Evolutionary conservation across 2,329 filamentous ascomycete genomes (phyloP).

Genomic region (Calonectria crousiana): DNA sequence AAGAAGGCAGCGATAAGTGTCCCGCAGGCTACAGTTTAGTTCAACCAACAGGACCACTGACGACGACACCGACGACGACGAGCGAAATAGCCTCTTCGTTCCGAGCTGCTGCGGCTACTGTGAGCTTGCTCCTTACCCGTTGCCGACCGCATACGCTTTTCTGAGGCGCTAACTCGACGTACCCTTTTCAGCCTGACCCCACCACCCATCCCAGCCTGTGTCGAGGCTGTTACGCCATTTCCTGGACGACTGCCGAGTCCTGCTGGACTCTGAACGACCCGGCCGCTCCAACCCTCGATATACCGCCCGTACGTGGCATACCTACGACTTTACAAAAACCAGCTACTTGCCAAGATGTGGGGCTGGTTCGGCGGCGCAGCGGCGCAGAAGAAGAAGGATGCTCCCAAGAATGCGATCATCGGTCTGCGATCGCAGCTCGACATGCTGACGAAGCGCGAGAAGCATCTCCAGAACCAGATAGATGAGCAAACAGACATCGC

Average conservation of each 20-base stretch:
- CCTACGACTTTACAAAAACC: slow-evolving; percentile 13
- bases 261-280: slow-evolving; percentile 28
- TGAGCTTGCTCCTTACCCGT: slow-evolving; percentile 12
- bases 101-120: background rate
- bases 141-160: background rate
- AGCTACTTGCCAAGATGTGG: slow-evolving; percentile 67
- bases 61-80: slow-evolving; percentile 35
- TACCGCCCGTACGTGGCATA: background rate
- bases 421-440: slow-evolving; percentile 89
- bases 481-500: slow-evolving; percentile 91
- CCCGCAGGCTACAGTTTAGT: slow-evolving; percentile 38
- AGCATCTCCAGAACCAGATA: slow-evolving; percentile 91
- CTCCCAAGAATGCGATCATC: slow-evolving; percentile 96
- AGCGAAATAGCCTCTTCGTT: slow-evolving; percentile 7
- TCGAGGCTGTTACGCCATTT: slow-evolving; percentile 42
- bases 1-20: slow-evolving; percentile 47
- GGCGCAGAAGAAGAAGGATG: slow-evolving; percentile 90
- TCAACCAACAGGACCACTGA: slow-evolving; percentile 31
- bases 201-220: slow-evolving; percentile 39
- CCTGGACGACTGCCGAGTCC: slow-evolving; percentile 30
- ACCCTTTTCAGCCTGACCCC: slow-evolving; percentile 43
- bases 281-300: slow-evolving; percentile 25
- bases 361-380: slow-evolving; percentile 91
- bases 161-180: slow-evolving; percentile 12
- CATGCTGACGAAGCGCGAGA: slow-evolving; percentile 97